Conservation (phyloP, 169 alveolate genomes). For the Ichthyophthirius multifiliis region DNA sequence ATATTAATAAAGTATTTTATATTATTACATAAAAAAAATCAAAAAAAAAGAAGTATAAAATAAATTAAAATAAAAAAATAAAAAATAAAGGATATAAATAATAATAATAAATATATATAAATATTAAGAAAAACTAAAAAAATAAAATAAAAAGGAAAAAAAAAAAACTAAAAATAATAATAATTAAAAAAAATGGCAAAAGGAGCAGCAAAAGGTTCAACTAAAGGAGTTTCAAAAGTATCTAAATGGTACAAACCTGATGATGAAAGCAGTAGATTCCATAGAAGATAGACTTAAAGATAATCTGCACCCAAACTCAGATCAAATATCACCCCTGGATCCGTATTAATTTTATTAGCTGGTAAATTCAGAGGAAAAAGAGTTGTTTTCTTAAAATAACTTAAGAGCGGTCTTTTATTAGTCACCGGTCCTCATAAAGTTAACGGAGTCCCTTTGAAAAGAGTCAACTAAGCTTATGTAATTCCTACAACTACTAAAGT, state of each 20-base stretch:
- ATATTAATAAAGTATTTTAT: no score
- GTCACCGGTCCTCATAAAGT: conserved; percentile 96
- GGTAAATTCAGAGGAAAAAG: conserved; percentile 98
- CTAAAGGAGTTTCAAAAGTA: conserved; percentile 11
- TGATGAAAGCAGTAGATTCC: conserved; percentile 57
- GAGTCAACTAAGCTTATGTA: conserved; percentile 96
- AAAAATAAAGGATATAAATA: no score
- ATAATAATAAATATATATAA: no score
- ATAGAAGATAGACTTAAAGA: conserved; percentile 39
- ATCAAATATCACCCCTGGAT: conserved; percentile 89
- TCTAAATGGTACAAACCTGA: conserved; percentile 65
- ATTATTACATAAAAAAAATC: no score
- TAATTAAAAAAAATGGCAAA: not conserved
- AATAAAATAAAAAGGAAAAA: not conserved
- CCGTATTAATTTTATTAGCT: conserved; percentile 93
- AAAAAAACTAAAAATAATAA: not conserved
- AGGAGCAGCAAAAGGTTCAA: conserved; percentile 8
- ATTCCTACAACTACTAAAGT: conserved; percentile 95
- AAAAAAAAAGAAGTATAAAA: no score
- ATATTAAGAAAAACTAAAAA: not conserved
- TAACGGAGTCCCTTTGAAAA: conserved; percentile 97
- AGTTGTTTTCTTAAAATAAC: conserved; percentile 94
- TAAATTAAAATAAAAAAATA: no score
- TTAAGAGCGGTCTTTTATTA: conserved; percentile 91
- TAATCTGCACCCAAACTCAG: conserved; percentile 49